A percentile compares a stretch with the other conserved stretches of the same genome.
Evolutionary conservation across 2,329 filamentous ascomycete genomes (phyloP).

Genomic region (Conoideocrella luteorostrata): DNA sequence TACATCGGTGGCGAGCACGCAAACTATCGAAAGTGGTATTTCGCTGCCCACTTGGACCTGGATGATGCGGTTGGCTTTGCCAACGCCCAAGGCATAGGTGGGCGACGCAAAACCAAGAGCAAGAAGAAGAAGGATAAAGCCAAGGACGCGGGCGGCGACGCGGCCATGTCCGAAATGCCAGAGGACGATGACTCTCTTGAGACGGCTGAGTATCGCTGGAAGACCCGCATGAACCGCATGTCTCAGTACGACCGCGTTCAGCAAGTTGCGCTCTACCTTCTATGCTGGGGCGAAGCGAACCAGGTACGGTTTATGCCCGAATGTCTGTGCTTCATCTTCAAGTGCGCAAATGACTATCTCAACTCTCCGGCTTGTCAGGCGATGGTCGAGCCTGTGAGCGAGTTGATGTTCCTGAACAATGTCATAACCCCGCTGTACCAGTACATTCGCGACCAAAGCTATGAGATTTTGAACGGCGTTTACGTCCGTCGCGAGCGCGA

Average conservation of each 20-base stretch:
- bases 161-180: slow-evolving; percentile 74
- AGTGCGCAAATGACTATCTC: slow-evolving; percentile 94
- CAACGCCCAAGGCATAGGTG: slow-evolving; percentile 72
- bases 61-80: slow-evolving; percentile 80
- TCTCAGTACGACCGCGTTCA: slow-evolving; percentile 94
- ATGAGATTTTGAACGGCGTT: slow-evolving; percentile 91
- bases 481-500: slow-evolving; percentile 94
- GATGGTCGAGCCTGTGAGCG: slow-evolving; percentile 72
- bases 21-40: slow-evolving; percentile 99
- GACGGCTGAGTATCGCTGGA: slow-evolving; percentile 96
- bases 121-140: slow-evolving; percentile 75
- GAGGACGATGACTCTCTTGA: slow-evolving; percentile 96
- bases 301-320: slow-evolving; percentile 98
- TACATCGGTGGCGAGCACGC: slow-evolving; percentile 98
- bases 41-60: slow-evolving; percentile 90
- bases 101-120: slow-evolving; percentile 74
- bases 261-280: slow-evolving; percentile 83
- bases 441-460: slow-evolving; percentile 91
- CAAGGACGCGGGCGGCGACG: slow-evolving; percentile 64
- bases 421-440: slow-evolving; percentile 94
- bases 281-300: slow-evolving; percentile 98
- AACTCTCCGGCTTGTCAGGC: slow-evolving; percentile 86
- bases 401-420: slow-evolving; percentile 92
- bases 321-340: slow-evolving; percentile 96
- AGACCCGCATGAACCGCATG: slow-evolving; percentile 99